Base-by-base conservation (phyloP, 2,329 filamentous ascomycete genomes). In the Neodidymelliopsis sp. region DNA sequence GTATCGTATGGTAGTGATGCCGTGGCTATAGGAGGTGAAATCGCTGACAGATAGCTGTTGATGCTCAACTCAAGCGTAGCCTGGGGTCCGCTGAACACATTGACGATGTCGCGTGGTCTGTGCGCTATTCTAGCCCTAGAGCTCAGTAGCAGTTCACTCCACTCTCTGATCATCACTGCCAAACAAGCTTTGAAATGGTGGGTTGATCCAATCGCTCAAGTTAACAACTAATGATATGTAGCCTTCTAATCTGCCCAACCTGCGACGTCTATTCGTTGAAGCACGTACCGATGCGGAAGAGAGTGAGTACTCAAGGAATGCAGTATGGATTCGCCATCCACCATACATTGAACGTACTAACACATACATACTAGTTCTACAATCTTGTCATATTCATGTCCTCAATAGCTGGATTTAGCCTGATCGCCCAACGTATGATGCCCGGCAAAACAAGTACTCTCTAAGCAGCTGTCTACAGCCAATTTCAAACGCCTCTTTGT, bases 381-480 rank as follows among this genome's bases (percentile, higher is more conserved):
- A 97, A 99, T 67, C 85, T 96, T 0, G 91, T 97, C 1, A 79
- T 97, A 2, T 99, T 97, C 77, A 93, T 99, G 81, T 94, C 92
- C 18, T 97, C 94, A 0, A 89, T 99, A 18, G 91, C 93, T 6
- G 85, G 96, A 52, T 97, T 97, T 77, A 96, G 93, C 71, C 78
- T 99, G 52, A 86, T 94, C 53, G 94, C 93, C 20, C 94, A 99
- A 69, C 88, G 88, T 60, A 89, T 97, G 82, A 81, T 79, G 25
- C 53, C 58, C 9, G 49, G 54, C 38, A 69, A 67, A 34, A 36
- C 36, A 9, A 38, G 54, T 22, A 41, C 46, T 8, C 11, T 22
- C 4, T 50, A 29, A 50, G 10, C 18, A 15, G 27, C n/a, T n/a
- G n/a, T n/a, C n/a, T n/a, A n/a, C n/a, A n/a, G n/a, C n/a, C n/a